Base-by-base conservation (phyloP, 805 yeast species). In the Candida morakotiae region DNA sequence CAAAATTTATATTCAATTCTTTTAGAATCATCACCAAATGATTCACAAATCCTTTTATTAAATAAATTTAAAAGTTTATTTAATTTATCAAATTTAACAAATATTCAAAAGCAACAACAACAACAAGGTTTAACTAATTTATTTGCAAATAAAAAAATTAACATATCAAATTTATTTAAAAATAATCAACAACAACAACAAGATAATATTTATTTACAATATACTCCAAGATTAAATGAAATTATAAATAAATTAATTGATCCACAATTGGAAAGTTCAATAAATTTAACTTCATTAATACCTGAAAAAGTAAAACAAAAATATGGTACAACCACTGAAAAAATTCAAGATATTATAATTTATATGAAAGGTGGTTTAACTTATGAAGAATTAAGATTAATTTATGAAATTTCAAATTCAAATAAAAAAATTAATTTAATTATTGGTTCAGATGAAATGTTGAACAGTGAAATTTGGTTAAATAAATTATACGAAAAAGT, bases 361-460 rank as follows among this genome's bases (percentile, higher is more conserved):
- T 85, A 79, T 53, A 61, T 84, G 36, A 77, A 87, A 35, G 98
- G 97, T 5, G 98, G 98, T 11, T 83, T 76, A 2, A 91, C 98
- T 1, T 87, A 78, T 55, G 98, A 91, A 58, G 99, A 93, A 56
- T 86, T 95, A 0, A 74, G 96, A 43, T 61, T 88, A 17, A 78
- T 89, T 4, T 78, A 83, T 38, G 85, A 87, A 43, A 68, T 88
- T 44, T 40, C 46, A 29, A 32, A 41, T 9, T 64, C 76, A 17
- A 71, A 67, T 37, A 74, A 73, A 24, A 77, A 75, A 8, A 69
- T 84, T 31, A 75, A 87, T 45, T 67, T 86, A 11, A 70, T 87
- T 1, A 62, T 89, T n/a, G 98, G 98, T 7, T 88, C 96, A 19
- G 69, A 66, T 41, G 37, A 35, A 16, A 46, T 66, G 10, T 39